Evolutionary conservation across 2,329 filamentous ascomycete genomes (phyloP).

Genomic region (Lasiodiplodia hormozganensis): DNA sequence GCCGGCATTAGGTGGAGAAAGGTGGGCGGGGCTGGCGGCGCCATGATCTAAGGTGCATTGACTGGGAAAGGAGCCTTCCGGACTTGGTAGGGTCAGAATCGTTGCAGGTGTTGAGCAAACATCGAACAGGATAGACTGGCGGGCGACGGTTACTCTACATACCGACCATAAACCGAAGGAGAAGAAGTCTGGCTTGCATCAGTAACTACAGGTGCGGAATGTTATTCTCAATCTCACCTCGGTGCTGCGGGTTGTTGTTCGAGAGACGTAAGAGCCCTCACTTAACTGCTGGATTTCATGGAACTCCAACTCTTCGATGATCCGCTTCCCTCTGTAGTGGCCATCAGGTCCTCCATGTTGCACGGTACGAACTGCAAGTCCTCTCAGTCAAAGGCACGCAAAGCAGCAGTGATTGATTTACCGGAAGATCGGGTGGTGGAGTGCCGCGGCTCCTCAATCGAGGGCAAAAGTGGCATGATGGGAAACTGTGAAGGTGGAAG

Average conservation of each 20-base stretch:
- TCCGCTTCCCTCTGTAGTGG: neutral
- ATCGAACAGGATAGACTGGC: neutral
- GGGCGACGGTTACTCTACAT: slow-evolving; percentile 9
- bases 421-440: slow-evolving; percentile 14
- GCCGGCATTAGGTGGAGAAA: neutral
- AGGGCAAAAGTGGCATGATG: slow-evolving; percentile 38
- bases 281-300: slow-evolving; percentile 38
- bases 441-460: slow-evolving; percentile 34
- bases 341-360: neutral
- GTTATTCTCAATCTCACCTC: slow-evolving; percentile 32
- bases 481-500: slow-evolving; percentile 34
- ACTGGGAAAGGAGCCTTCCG: slow-evolving; percentile 12
- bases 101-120: neutral
- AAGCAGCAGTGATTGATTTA: neutral
- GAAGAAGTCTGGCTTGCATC: slow-evolving; percentile 24
- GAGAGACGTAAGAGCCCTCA: slow-evolving; percentile 38
- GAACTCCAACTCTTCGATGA: slow-evolving; percentile 31
- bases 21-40: neutral
- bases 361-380: slow-evolving; percentile 7
- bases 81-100: slow-evolving; percentile 12
- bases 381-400: neutral
- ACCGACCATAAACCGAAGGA: slow-evolving; percentile 11
- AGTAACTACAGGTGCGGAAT: neutral
- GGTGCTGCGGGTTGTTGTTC: slow-evolving; percentile 36
- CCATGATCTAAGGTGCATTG: slow-evolving; percentile 4